Evolutionary conservation across 2,329 filamentous ascomycete species (phyloP), one percentile per base, ranked within the genome.

Genomic region (Samsoniella hepiali): DNA sequence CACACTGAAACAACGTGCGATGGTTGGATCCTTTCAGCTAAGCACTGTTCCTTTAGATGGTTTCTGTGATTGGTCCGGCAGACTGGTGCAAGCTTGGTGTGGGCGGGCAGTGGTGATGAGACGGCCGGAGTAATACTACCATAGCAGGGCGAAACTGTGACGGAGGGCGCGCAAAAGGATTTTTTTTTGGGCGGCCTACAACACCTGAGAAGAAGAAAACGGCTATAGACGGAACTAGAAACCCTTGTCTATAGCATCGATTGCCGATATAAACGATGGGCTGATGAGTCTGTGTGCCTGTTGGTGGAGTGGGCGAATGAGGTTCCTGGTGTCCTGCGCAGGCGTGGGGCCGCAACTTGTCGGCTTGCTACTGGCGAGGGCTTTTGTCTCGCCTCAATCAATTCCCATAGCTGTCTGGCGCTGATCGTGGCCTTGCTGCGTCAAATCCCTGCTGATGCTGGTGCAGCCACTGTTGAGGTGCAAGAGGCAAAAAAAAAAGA

Each of bases 181-280:
- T 8, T 17, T n/a, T n/a, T n/a, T 45, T n/a, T 4, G 10, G 15
- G 27, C 27, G 38, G 27, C 38, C 11, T 29, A 27, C 27, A 13
- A 34, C 42, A 17, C 22, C 15, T 15, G 49, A 32, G 29, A 34
- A n/a, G 38, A 29, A 5, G 7, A 22, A 57, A 42, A 47, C 3
- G 27, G 27, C 7, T 11, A 57, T 17, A 15, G 29, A 34, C 38
- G n/a, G 54, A 44, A 44, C 29, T 22, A 9, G 36, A n/a, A 27
- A 44, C 17, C 58, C 58, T 44, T 60, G 47, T 60, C 58, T 53
- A 60, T 60, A 53, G 49, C 27, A 42, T 49, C 47, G 47, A 60
- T 34, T 31, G 36, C 58, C 47, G 44, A 59, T 53, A 27, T 11
- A 51, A 60, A 51, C 58, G 36, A 50, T 40, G 58, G 47, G 27